Evolutionary conservation across 768 basidiomycete species (phyloP).

Genomic region (Leccinellum rugosiceps): DNA sequence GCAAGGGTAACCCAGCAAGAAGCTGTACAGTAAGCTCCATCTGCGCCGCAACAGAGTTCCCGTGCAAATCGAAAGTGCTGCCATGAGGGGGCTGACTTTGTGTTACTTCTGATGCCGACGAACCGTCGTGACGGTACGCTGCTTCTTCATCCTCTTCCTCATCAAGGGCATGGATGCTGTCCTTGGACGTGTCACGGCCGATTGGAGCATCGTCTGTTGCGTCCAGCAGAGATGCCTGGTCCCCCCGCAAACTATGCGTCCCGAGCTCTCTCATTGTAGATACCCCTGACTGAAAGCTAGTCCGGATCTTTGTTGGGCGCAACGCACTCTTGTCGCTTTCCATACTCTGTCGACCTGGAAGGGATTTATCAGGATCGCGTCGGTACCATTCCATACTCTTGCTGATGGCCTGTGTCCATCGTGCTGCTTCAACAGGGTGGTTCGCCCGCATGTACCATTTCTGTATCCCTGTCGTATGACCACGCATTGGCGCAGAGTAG

Average conservation of each 20-base stretch:
- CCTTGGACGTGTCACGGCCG: constrained; percentile 10
- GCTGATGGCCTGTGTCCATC: constrained; percentile 79
- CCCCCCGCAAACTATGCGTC: constrained; percentile 21
- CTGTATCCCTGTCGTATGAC: constrained; percentile 45
- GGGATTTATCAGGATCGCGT: constrained; percentile 34
- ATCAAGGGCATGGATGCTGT: constrained; percentile 25
- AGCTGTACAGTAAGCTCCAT: constrained; percentile 73
- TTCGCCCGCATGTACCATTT: constrained; percentile 85
- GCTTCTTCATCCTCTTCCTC: constrained; percentile 29
- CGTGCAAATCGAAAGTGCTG: constrained; percentile 59
- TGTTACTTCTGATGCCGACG: constrained; percentile 43
- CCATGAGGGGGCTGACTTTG: constrained; percentile 53
- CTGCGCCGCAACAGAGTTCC: constrained; percentile 69
- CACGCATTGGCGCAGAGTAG: constrained; percentile 53
- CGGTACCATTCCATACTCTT: constrained; percentile 72
- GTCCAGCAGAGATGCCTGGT: constrained; percentile 25
- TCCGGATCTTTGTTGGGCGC: constrained; percentile 27
- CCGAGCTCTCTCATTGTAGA: constrained; percentile 23
- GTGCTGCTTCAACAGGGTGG: constrained; percentile 84
- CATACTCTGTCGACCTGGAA: constrained; percentile 36
- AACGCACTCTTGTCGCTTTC: constrained; percentile 47
- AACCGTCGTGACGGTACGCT: constrained; percentile 41
- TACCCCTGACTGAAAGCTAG: constrained; percentile 31
- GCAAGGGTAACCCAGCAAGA: constrained; percentile 44
- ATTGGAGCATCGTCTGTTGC: constrained; percentile 15